These are phyloP conservation scores for Sarcomyxa edulis DNA, from an alignment of 768 basidiomycete genomes.

Conservation along the genomic window DNA sequence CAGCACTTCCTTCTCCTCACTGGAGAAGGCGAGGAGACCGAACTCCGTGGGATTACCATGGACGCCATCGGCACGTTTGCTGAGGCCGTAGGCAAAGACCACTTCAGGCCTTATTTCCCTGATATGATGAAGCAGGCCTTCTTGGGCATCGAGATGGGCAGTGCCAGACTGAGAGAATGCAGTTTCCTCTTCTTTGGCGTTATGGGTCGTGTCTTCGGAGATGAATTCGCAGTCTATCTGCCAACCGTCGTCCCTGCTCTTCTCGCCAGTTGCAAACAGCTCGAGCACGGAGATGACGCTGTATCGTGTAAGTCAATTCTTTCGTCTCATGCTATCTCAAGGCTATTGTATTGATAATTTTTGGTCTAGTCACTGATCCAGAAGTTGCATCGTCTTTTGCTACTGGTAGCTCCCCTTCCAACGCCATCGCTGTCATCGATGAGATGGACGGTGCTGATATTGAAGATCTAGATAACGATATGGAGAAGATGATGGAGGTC, in stretches of 20 bases:
- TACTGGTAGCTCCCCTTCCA: conserved; percentile 69
- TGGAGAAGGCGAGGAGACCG: conserved; percentile 87
- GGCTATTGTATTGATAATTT: conserved; percentile 5
- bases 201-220: conserved; percentile 95
- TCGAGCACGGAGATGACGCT: conserved; percentile 67
- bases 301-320: conserved; percentile 32
- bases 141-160: conserved; percentile 81
- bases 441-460: conserved; percentile 48
- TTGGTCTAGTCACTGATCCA: conserved; percentile 38
- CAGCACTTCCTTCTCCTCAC: conserved; percentile 83
- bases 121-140: conserved; percentile 95
- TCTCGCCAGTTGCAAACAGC: conserved; percentile 75
- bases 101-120: conserved; percentile 94
- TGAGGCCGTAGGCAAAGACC: conserved; percentile 91
- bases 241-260: conserved; percentile 83
- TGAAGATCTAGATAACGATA: conserved; percentile 74
- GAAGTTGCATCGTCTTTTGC: conserved; percentile 61
- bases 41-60: conserved; percentile 95
- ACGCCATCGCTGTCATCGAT: conserved; percentile 60
- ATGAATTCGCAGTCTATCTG: conserved; percentile 88
- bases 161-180: conserved; percentile 86
- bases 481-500: conserved; percentile 86
- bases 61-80: conserved; percentile 99
- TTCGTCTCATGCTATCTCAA: not conserved
- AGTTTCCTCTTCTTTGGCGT: conserved; percentile 98